Evolutionary conservation across 495 filamentous ascomycete genomes (phyloP).

Genomic region (Ramalina intermedia): DNA sequence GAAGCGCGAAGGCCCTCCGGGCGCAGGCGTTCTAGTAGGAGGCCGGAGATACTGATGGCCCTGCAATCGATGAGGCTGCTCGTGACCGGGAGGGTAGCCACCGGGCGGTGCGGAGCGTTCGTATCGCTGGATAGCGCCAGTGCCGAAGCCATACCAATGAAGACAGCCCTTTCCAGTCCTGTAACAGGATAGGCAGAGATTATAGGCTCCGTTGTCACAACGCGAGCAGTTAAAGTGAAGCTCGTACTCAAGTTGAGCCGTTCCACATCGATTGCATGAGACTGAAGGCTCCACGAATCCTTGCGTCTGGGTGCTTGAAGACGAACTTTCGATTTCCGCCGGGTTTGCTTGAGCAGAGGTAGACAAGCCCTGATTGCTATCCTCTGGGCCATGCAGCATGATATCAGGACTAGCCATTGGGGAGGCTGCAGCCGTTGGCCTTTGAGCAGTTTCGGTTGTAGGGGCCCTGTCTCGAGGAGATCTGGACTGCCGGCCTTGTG

Average conservation of each 20-base stretch:
- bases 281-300: constrained; percentile 57
- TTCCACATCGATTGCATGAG: constrained; percentile 52
- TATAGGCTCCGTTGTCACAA: constrained; percentile 55
- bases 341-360: neutral
- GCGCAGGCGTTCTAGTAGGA: constrained; percentile 19
- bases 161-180: constrained; percentile 57
- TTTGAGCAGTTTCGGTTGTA: too few species aligned
- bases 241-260: constrained; percentile 57
- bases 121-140: constrained; percentile 45
- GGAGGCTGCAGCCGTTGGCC: neutral
- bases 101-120: constrained; percentile 27
- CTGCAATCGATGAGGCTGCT: constrained; percentile 48
- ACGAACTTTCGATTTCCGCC: too few species aligned
- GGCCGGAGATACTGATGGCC: constrained; percentile 55
- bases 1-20: constrained; percentile 19
- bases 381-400: too few species aligned
- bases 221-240: constrained; percentile 62
- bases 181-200: constrained; percentile 70
- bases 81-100: constrained; percentile 25
- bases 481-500: too few species aligned
- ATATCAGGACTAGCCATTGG: neutral
- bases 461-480: too few species aligned
- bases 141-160: constrained; percentile 65
- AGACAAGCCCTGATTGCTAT: neutral
- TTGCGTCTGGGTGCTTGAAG: constrained; percentile 3